Evolutionary conservation across 78 protist genomes (phyloP), one percentile per base, ranked within the genome.

Genomic region (Chrysochromulina parva): DNA sequence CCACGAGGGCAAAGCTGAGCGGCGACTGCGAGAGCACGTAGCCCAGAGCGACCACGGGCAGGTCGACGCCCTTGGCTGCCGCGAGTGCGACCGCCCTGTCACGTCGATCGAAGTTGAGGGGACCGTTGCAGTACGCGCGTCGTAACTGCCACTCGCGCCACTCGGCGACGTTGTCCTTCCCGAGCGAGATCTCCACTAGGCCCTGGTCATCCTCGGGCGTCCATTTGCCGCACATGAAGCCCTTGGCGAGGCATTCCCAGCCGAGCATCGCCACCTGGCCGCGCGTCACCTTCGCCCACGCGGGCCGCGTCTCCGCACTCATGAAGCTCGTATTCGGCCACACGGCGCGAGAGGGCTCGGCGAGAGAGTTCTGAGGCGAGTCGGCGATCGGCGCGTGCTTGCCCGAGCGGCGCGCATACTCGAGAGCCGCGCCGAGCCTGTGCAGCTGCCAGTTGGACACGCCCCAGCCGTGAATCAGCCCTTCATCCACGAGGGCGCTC

Each of bases 171-270:
- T 3, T 81, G 11, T 10, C 86, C 11, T 54, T 20, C 11, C 52
- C 6, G 20, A 81, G 62, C 28, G 22, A 10, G 11, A 81, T 20
- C 26, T 54, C 58, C 62, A 13, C 22, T 14, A 13, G 9, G 62
- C 9, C 9, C 62, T 58, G 22, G 62, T 13, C 62, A 13, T 58
- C 62, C 14, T 7, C 62, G 62, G 5, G 67, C 67, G 24, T 16
- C 66, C 74, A 59, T 19, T 47, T n/a, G 62, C 66, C 66, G 22
- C 22, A 2, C 47, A 82, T 24, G 47, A 82, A 82, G 28, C 88
- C 88, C 88, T 82, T 82, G 22, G 88, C 88, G 54, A 82, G 88
- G 14, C 88, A 82, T 58, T 82, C 88, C 88, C 88, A 82, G 2
- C 74, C 88, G 54, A 82, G 88, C 28, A 82, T 1, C 11, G 88